A percentile compares a stretch with the other conserved stretches of the same genome.
These are phyloP conservation scores for Jaltomata sinuosa DNA, from an alignment of 257 asterid species.

Conservation along the genomic window DNA sequence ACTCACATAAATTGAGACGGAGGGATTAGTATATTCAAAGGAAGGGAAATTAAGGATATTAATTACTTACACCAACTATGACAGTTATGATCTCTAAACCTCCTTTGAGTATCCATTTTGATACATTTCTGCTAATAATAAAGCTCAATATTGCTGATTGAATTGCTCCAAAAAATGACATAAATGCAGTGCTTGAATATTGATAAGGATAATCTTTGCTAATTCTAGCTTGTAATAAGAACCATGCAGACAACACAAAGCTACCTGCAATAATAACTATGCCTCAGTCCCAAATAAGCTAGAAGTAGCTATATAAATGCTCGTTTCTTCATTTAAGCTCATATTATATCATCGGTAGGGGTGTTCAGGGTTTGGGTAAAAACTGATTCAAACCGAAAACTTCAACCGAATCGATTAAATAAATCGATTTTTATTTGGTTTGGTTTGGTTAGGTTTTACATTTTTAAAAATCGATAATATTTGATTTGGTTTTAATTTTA, in stretches of 20 bases:
- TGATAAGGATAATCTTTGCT: slow-evolving; percentile 41
- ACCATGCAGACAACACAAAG: slow-evolving; percentile 71
- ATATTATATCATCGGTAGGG: too few relatives aligned
- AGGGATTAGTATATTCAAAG: too few relatives aligned
- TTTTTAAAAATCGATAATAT: too few relatives aligned
- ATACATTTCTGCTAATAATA: slow-evolving; percentile 22
- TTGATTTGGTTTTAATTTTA: too few relatives aligned
- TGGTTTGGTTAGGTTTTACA: too few relatives aligned
- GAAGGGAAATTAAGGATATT: background rate
- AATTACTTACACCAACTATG: slow-evolving; percentile 40
- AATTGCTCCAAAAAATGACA: slow-evolving; percentile 53
- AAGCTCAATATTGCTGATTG: slow-evolving; percentile 41
- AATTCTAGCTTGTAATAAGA: slow-evolving; percentile 42
- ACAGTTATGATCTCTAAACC: slow-evolving; percentile 29
- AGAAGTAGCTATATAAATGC: too few relatives aligned
- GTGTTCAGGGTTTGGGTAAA: too few relatives aligned
- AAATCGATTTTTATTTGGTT: too few relatives aligned
- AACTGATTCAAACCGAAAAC: too few relatives aligned
- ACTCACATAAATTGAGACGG: too few relatives aligned
- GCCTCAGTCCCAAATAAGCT: background rate
- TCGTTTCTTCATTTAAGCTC: too few relatives aligned
- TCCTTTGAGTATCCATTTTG: slow-evolving; percentile 50
- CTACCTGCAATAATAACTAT: slow-evolving; percentile 15
- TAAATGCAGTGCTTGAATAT: slow-evolving; percentile 56
- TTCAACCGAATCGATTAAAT: too few relatives aligned